Conservation (phyloP, 2,329 filamentous ascomycete genomes). For the Sclerotinia nivalis region DNA sequence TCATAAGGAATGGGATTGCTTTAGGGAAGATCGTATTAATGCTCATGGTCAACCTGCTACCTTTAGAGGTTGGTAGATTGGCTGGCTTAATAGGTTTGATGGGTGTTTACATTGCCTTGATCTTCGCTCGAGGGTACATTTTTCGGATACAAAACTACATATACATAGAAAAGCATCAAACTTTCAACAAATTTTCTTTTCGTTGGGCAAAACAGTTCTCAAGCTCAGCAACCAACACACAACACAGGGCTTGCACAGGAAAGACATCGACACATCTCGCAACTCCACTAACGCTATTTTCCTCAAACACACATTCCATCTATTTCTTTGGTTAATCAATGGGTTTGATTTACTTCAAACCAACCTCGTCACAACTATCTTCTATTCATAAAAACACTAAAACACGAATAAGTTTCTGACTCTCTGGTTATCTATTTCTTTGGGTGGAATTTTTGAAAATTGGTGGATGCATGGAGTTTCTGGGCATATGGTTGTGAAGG, state of each 20-base stretch:
- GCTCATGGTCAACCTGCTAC: conserved; percentile 1
- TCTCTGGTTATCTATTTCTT: too few relatives aligned
- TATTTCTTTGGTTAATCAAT: not conserved
- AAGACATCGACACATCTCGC: too few relatives aligned
- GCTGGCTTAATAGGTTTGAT: not conserved
- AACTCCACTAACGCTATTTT: not conserved
- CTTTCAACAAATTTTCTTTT: too few relatives aligned
- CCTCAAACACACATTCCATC: not conserved
- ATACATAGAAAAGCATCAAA: not conserved
- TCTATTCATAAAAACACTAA: too few relatives aligned
- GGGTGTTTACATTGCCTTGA: not conserved
- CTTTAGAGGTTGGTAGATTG: not conserved
- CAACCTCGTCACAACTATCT: not conserved
- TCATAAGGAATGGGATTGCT: not conserved
- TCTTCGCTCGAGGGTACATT: not conserved
- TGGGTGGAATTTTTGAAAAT: too few relatives aligned
- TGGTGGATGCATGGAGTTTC: too few relatives aligned
- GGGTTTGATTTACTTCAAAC: too few relatives aligned
- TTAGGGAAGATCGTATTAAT: not conserved
- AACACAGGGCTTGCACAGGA: not conserved
- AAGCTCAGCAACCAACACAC: too few relatives aligned
- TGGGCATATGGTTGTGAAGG: too few relatives aligned
- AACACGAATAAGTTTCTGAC: too few relatives aligned
- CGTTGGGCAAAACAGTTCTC: not conserved
- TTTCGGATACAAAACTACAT: not conserved